Evolutionary conservation across 345 rosid species (phyloP).

Genomic region (Dipteronia dyeriana): DNA sequence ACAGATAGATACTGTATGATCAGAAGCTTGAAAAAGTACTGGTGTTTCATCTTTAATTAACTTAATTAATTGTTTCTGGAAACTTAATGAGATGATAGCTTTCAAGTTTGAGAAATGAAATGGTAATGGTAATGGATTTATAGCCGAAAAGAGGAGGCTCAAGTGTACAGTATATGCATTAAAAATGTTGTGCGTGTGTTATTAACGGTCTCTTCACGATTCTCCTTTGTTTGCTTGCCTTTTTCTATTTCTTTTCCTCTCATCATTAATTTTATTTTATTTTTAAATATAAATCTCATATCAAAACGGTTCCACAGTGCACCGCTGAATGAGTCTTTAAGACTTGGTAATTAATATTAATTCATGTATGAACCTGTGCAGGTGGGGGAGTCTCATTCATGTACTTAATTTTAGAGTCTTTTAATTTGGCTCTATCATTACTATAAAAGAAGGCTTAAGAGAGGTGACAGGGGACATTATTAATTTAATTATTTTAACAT

Average conservation of each 20-base stretch:
- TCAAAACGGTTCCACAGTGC: too few relatives aligned
- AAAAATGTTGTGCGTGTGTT: background rate
- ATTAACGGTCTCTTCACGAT: background rate
- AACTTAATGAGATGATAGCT: background rate
- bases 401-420: too few relatives aligned
- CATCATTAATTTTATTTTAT: background rate
- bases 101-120: background rate
- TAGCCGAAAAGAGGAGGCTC: background rate
- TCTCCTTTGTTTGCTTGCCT: slow-evolving; percentile 2
- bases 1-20: slow-evolving; percentile 47
- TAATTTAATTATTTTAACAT: too few relatives aligned
- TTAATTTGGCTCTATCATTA: too few relatives aligned
- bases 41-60: slow-evolving; percentile 25
- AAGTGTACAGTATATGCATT: background rate
- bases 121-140: background rate
- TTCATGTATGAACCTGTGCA: too few relatives aligned
- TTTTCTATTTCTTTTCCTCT: background rate
- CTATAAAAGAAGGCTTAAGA: too few relatives aligned
- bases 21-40: slow-evolving; percentile 35
- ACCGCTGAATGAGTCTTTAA: too few relatives aligned
- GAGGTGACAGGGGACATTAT: too few relatives aligned
- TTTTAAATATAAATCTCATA: too few relatives aligned
- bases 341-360: too few relatives aligned
- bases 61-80: background rate
- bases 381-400: too few relatives aligned